These are phyloP conservation scores for Naumovozyma baii DNA, from an alignment of 805 yeast genomes.

Conservation along the genomic window DNA sequence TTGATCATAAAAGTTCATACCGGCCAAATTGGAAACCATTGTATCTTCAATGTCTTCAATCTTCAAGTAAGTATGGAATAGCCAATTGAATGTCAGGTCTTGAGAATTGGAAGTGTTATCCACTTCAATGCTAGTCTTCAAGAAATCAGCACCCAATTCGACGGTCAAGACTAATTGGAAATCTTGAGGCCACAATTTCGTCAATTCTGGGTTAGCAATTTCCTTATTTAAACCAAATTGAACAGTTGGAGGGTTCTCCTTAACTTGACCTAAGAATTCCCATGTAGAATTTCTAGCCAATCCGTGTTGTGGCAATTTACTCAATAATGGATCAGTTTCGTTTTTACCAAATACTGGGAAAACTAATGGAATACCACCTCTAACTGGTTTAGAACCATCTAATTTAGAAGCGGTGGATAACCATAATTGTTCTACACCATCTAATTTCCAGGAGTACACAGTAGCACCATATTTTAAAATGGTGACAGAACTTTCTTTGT, in stretches of 20 bases:
- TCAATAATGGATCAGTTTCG: constrained; percentile 46
- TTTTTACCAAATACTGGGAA: constrained; percentile 88
- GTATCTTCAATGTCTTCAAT: constrained; percentile 72
- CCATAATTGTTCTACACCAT: constrained; percentile 78
- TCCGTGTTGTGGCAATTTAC: constrained; percentile 86
- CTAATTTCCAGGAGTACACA: constrained; percentile 67
- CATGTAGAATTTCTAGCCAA: constrained; percentile 84
- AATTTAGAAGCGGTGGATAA: constrained; percentile 64
- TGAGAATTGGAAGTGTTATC: constrained; percentile 48
- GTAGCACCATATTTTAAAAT: constrained; percentile 85
- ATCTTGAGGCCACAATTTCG: constrained; percentile 52
- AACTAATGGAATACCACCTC: constrained; percentile 96
- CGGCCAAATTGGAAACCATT: constrained; percentile 68
- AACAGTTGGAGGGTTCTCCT: constrained; percentile 59
- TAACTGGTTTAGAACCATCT: constrained; percentile 88
- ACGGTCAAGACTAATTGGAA: constrained; percentile 71
- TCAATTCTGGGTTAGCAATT: constrained; percentile 55
- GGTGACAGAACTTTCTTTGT: constrained; percentile 46
- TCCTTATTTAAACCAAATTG: constrained; percentile 92
- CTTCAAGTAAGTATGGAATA: constrained; percentile 82
- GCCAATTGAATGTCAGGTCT: constrained; percentile 80
- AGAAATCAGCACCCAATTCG: constrained; percentile 44
- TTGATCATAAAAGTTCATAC: constrained; percentile 68
- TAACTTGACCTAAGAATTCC: constrained; percentile 88
- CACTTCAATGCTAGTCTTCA: constrained; percentile 67